Base-by-base conservation (phyloP, 2,329 filamentous ascomycete genomes). In the Penicillium sp. region DNA sequence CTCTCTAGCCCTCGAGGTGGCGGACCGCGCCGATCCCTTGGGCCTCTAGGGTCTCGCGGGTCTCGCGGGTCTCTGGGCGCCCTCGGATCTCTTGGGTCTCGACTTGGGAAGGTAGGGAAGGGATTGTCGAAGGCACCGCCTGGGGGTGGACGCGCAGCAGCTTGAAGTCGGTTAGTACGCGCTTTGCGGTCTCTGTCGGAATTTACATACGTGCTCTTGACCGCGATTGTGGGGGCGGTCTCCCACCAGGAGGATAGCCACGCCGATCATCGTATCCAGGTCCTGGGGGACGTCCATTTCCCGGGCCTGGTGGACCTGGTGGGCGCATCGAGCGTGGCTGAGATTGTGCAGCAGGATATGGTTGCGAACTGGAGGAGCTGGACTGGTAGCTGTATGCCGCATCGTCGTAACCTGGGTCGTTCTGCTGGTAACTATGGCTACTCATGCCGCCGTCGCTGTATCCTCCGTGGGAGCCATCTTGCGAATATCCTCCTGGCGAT, bases 91-190 rank as follows among this genome's bases (percentile, higher is more conserved):
- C 40, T 44, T n/a, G 46, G 46, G 21, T 49, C 46, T 40, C 42
- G 47, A 15, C 34, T 39, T 41, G 58, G 69, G 53, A 64, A 75
- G 5, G 68, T 61, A 24, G 75, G 75, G 48, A 77, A 78, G 3
- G 75, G 75, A 55, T 72, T 75, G 49, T 79, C 76, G 64, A 70
- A 77, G 26, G 66, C 68, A 65, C 39, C 72, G 66, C 31, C 72
- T 42, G 65, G 64, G 3, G 67, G 69, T 32, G 57, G 56, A 44
- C 57, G 59, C 43, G 43, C 60, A 43, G 53, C 43, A 33, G 57
- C 42, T 60, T 49, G 17, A 34, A 34, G 44, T 13, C 15, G 38
- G 33, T 59, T 51, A 59, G 48, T 40, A 21, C 28, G 12, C 26
- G 17, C 21, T 31, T 38, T 34, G 21, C 46, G 28, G 22, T 34